Percentiles rank a stretch among this genome's conserved stretches.
phyloP scores from a whole-genome alignment of 176 grass and related monocot genomes.

The Rhynchospora breviuscula region DNA sequence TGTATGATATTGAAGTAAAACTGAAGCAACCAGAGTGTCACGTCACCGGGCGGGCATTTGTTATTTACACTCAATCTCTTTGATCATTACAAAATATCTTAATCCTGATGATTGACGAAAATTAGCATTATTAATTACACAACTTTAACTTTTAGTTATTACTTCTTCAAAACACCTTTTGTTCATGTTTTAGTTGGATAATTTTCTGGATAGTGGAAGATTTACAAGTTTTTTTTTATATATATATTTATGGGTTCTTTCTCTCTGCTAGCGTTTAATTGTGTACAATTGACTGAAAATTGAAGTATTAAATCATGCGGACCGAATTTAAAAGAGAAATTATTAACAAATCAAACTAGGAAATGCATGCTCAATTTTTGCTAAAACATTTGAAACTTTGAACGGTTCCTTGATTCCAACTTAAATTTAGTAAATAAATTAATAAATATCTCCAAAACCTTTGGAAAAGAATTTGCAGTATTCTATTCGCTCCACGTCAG shows the following conservation, averaged over 20 bases:
- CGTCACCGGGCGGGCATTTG: not conserved
- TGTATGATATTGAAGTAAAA: constrained; percentile 13
- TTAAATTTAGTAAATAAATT: not conserved
- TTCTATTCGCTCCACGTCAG: constrained; percentile 7
- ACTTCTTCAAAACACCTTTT: not conserved
- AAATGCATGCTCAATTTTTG: no score
- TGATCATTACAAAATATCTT: not conserved
- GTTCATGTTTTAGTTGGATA: not conserved
- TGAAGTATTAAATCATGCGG: not conserved
- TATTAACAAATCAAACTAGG: not conserved
- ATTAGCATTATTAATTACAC: not conserved
- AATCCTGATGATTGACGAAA: not conserved
- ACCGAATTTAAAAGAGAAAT: not conserved
- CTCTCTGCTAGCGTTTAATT: not conserved
- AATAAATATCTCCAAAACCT: constrained; percentile 13
- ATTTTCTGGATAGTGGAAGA: not conserved
- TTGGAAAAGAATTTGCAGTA: constrained; percentile 11
- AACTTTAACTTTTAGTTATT: not conserved
- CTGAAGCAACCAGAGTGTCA: not conserved
- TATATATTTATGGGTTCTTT: not conserved
- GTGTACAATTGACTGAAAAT: not conserved
- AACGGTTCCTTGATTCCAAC: not conserved
- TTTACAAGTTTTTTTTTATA: not conserved
- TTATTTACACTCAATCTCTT: constrained; percentile 6
- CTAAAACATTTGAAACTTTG: no score